phyloP scores from a whole-genome alignment of 345 rosid genomes.

The Citrus trifoliata region DNA sequence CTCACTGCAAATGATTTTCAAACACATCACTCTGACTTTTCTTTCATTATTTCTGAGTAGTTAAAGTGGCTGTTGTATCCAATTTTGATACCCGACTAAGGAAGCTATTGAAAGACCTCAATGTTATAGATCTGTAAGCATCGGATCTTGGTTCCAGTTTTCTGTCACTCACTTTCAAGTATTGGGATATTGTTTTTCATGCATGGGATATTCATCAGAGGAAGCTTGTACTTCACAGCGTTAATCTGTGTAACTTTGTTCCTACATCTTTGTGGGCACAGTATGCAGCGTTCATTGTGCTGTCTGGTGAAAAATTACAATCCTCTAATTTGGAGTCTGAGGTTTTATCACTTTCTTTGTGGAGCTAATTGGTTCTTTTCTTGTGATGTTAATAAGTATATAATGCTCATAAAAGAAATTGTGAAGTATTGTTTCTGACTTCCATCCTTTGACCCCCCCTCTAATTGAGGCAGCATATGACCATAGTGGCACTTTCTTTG shows the following conservation, averaged over 20 bases:
- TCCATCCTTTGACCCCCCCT: background rate
- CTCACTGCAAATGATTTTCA: background rate
- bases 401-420: background rate
- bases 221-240: background rate
- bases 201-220: background rate
- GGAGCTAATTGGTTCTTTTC: conserved; percentile 2
- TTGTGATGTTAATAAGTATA: conserved; percentile 1
- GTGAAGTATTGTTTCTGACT: background rate
- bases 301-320: background rate
- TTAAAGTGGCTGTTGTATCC: conserved; percentile 85
- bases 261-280: background rate
- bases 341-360: background rate
- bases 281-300: background rate
- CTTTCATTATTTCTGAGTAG: conserved; percentile 39
- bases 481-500: background rate
- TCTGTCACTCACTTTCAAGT: background rate
- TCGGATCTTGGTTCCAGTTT: background rate
- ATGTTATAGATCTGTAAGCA: conserved; percentile 73
- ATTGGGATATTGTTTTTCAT: background rate
- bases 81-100: conserved; percentile 81
- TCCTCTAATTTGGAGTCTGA: background rate
- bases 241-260: background rate
- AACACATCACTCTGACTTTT: conserved; percentile 5
- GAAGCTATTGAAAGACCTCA: conserved; percentile 77
- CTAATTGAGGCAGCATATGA: conserved; percentile 8